phyloP scores from a whole-genome alignment of 106 monocot genomes.

The Platanthera zijinensis region DNA sequence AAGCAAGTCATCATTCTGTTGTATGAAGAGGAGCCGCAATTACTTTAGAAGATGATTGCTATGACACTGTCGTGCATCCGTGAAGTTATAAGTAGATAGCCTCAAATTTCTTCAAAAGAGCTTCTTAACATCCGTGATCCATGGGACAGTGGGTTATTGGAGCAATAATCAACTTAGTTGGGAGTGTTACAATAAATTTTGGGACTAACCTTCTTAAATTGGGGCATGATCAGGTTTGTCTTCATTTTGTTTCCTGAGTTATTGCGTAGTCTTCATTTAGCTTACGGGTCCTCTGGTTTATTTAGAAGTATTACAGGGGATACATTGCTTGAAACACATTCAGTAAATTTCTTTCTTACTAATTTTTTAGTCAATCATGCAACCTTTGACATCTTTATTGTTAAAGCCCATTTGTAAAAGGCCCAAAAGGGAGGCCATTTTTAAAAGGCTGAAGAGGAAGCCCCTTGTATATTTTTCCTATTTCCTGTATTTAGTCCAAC shows the following conservation, averaged over 20 bases:
- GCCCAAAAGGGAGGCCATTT: too few species aligned
- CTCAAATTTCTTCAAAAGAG: conserved; percentile 1
- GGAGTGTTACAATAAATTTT: conserved; percentile 95
- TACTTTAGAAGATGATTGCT: not conserved
- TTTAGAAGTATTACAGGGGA: not conserved
- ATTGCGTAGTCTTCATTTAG: not conserved
- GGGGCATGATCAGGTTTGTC: conserved; percentile 90
- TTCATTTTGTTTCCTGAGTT: not conserved
- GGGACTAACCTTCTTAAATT: conserved; percentile 98
- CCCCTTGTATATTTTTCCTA: too few species aligned
- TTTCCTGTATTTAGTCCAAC: too few species aligned
- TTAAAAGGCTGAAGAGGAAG: too few species aligned
- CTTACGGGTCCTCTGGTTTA: not conserved
- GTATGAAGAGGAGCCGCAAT: not conserved
- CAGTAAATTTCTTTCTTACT: not conserved
- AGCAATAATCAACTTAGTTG: conserved; percentile 85
- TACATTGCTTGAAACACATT: not conserved
- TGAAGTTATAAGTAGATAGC: not conserved
- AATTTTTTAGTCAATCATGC: not conserved
- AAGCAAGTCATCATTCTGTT: not conserved
- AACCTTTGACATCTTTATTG: not conserved
- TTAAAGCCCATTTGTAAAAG: too few species aligned
- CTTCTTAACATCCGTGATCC: conserved; percentile 18
- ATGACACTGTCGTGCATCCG: not conserved
- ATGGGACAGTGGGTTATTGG: conserved; percentile 99